Evolutionary conservation across 1,139 yeast species (phyloP), one percentile per base, ranked within the genome.

Genomic region (Blastobotrys illinoisensis): DNA sequence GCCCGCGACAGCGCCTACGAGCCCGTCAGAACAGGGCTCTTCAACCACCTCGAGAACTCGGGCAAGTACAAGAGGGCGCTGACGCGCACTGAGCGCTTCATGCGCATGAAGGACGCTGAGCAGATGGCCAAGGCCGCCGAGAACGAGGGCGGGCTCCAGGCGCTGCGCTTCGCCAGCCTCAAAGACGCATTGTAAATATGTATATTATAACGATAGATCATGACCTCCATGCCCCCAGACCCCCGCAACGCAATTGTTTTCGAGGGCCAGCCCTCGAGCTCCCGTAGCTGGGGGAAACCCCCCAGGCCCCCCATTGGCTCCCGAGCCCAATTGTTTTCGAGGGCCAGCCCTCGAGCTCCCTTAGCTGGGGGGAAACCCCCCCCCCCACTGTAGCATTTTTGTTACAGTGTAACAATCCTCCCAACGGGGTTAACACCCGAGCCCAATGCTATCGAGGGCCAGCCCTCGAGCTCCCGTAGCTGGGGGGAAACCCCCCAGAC

Each of bases 31-130:
- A 54, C 43, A 50, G 45, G 18, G 45, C 49, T 40, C 47, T 57
- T 40, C 3, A 57, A 59, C 47, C 65, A 60, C 50, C 51, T 61
- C 32, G 53, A 53, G 40, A 55, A 59, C 49, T 58, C 55, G 3
- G 26, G 9, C 7, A 44, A 32, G 40, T 32, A 32, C 40, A 32
- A 32, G 40, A 32, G 13, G 40, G 40, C 40, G 5, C 5, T 32
- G 16, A 32, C 40, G 16, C 40, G 40, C 2, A 32, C 7, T 5
- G 40, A 32, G 40, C 40, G 40, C 4, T 32, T 32, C 40, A 32
- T 32, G 40, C 40, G 16, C 16, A 32, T 32, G 40, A 32, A 32
- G 40, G 40, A 32, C 40, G 7, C 40, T 5, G 40, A 32, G 40
- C 40, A 32, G 40, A 32, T 32, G 40, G 40, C 40, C 16, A 11